Conservation (phyloP, 2,329 filamentous ascomycete species). For the Aspergillus phoenicis region DNA sequence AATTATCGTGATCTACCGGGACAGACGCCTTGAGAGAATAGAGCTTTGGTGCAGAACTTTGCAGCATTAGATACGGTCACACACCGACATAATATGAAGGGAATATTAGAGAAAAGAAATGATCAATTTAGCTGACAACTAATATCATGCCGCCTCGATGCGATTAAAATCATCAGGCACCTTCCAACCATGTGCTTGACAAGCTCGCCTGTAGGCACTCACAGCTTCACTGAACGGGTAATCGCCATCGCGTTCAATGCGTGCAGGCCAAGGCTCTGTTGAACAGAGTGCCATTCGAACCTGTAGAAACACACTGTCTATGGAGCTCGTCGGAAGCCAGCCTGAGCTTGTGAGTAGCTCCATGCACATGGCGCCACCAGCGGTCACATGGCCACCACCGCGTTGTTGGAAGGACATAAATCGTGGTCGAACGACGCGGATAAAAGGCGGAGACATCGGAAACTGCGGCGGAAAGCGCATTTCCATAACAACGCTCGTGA, state of each 20-base stretch:
- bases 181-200: slow-evolving; percentile 69
- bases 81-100: no score
- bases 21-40: no score
- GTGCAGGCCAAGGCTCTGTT: slow-evolving; percentile 69
- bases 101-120: no score
- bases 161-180: slow-evolving; percentile 65
- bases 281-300: slow-evolving; percentile 75
- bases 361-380: slow-evolving; percentile 82
- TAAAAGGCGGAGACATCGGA: slow-evolving; percentile 78
- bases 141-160: slow-evolving; percentile 30
- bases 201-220: slow-evolving; percentile 71
- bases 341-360: slow-evolving; percentile 80
- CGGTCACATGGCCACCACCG: slow-evolving; percentile 83
- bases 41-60: no score
- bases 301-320: slow-evolving; percentile 80
- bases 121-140: no score
- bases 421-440: slow-evolving; percentile 77
- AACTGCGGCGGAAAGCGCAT: slow-evolving; percentile 77
- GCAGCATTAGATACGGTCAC: no score
- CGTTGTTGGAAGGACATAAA: slow-evolving; percentile 72
- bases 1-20: no score
- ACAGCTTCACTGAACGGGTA: slow-evolving; percentile 73
- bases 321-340: slow-evolving; percentile 72
- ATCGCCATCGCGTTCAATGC: slow-evolving; percentile 57
- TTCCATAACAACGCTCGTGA: slow-evolving; percentile 75